Evolutionary conservation across 805 yeast species (phyloP).

Genomic region (Yamadazyma philogaea): DNA sequence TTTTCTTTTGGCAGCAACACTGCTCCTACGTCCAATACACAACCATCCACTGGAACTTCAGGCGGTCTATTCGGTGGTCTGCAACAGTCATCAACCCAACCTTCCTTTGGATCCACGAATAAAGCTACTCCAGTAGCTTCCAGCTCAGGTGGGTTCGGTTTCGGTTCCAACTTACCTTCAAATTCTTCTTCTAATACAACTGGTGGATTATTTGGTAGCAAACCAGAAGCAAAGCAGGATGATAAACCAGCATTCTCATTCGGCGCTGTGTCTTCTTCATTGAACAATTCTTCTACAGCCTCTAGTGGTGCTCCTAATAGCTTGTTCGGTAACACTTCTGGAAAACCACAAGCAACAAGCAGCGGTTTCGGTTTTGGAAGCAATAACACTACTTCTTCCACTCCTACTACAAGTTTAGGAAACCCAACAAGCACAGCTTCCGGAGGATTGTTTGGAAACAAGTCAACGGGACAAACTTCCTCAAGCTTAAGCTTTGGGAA

Average conservation of each 20-base stretch:
- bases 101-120: background rate
- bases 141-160: background rate
- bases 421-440: background rate
- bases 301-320: background rate
- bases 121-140: background rate
- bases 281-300: background rate
- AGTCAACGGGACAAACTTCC: background rate
- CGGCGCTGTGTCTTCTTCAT: background rate
- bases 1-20: conserved; percentile 10
- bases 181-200: background rate
- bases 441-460: conserved; percentile 11
- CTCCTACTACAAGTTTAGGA: background rate
- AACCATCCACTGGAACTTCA: background rate
- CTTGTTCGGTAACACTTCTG: background rate
- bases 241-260: background rate
- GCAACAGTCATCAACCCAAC: background rate
- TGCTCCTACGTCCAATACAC: conserved; percentile 3
- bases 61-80: conserved; percentile 8
- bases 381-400: background rate
- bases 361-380: background rate
- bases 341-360: background rate
- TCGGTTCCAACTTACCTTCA: background rate
- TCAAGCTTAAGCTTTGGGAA: background rate
- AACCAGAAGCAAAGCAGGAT: conserved; percentile 20
- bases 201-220: conserved; percentile 7